Evolutionary conservation across 2,329 filamentous ascomycete genomes (phyloP).

Genomic region (Fusarium graminum): DNA sequence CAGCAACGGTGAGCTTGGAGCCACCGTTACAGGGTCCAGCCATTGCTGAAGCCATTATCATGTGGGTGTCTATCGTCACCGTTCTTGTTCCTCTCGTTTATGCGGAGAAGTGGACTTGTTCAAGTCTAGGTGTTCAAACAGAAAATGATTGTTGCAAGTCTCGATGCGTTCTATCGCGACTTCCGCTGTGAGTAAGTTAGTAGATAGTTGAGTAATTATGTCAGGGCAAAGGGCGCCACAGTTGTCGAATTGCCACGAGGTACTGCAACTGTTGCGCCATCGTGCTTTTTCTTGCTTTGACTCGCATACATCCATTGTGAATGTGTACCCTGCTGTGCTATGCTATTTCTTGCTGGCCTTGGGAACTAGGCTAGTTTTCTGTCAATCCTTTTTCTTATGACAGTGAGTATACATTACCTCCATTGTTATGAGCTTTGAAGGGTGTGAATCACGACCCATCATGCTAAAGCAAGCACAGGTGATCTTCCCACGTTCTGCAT

Average conservation of each 20-base stretch:
- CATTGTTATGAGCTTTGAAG: not conserved
- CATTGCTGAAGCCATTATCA: slow-evolving; percentile 6
- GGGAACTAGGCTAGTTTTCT: slow-evolving; percentile 1
- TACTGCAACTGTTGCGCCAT: slow-evolving; percentile 17
- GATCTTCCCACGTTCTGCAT: slow-evolving; percentile 9
- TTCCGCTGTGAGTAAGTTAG: slow-evolving; percentile 1
- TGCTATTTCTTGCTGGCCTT: slow-evolving; percentile 3
- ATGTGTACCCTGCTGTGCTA: slow-evolving; percentile 18
- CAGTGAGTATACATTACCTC: too few species aligned
- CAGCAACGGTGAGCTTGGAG: slow-evolving; percentile 2
- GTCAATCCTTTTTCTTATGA: slow-evolving; percentile 11
- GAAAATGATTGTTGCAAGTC: not conserved
- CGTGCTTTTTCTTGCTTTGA: slow-evolving; percentile 11
- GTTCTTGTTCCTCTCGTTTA: slow-evolving; percentile 41
- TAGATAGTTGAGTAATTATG: slow-evolving; percentile 10
- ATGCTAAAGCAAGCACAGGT: not conserved
- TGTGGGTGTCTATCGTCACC: slow-evolving; percentile 2
- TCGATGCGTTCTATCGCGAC: slow-evolving; percentile 18
- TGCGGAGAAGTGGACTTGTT: slow-evolving; percentile 36
- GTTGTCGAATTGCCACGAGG: slow-evolving; percentile 32
- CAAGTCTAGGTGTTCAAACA: too few species aligned
- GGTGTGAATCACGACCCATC: not conserved
- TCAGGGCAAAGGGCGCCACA: slow-evolving; percentile 32
- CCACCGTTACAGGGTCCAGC: slow-evolving; percentile 14
- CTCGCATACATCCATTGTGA: slow-evolving; percentile 30